Percentiles rank a stretch among this genome's conserved stretches.
These are phyloP conservation scores for Oryza coarctata DNA, from an alignment of 176 grass and related monocot genomes.

Conservation along the genomic window DNA sequence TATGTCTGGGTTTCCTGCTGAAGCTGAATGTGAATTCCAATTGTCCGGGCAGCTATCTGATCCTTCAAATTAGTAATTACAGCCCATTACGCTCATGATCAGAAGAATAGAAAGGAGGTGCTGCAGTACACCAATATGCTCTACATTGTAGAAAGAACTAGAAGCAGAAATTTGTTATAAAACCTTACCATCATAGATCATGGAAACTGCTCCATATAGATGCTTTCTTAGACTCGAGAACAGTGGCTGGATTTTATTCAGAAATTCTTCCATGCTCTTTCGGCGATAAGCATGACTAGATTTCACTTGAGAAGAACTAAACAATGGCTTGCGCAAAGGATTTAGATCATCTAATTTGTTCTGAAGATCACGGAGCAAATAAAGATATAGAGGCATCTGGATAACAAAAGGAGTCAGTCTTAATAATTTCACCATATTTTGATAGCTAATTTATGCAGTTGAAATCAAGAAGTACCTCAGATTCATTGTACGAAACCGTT, in stretches of 20 bases:
- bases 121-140: not conserved
- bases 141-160: not conserved
- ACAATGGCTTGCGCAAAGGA: constrained; percentile 47
- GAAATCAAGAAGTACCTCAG: constrained; percentile 67
- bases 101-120: not conserved
- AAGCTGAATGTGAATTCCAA: constrained; percentile 68
- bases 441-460: constrained; percentile 34
- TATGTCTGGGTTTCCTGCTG: constrained; percentile 77
- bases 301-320: constrained; percentile 46
- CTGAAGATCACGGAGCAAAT: constrained; percentile 76
- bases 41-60: constrained; percentile 60
- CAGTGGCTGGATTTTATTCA: constrained; percentile 64
- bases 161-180: constrained; percentile 11
- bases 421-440: constrained; percentile 38
- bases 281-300: constrained; percentile 21
- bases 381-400: constrained; percentile 79
- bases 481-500: constrained; percentile 61
- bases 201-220: constrained; percentile 68
- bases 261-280: constrained; percentile 53
- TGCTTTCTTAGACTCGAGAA: constrained; percentile 70
- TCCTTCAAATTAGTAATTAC: constrained; percentile 38
- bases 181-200: constrained; percentile 66
- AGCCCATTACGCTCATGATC: not conserved
- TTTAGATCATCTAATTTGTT: constrained; percentile 61
- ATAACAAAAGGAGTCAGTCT: constrained; percentile 35